A percentile compares a stretch with the other conserved stretches of the same genome.
phyloP scores from a whole-genome alignment of 345 rosid genomes.

The Excoecaria cochinchinensis region DNA sequence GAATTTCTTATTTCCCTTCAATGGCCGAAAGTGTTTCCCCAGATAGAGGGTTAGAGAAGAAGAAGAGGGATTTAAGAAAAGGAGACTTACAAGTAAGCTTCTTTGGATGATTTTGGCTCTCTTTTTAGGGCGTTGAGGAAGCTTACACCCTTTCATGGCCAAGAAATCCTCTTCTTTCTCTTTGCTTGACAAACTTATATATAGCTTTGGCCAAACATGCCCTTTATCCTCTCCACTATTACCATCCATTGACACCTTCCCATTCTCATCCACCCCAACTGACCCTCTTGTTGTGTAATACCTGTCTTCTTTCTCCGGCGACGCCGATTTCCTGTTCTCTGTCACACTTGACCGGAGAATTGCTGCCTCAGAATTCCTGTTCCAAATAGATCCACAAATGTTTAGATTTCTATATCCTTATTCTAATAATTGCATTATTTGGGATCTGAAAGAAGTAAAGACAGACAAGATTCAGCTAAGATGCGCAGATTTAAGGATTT shows the following conservation, averaged over 20 bases:
- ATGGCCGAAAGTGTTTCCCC: no score
- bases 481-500: not conserved
- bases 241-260: constrained; percentile 38
- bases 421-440: not conserved
- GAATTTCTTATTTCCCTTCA: no score
- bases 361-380: constrained; percentile 57
- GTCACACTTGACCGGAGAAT: constrained; percentile 30
- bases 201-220: constrained; percentile 62
- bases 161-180: constrained; percentile 76
- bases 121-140: constrained; percentile 73
- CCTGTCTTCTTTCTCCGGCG: constrained; percentile 64
- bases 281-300: constrained; percentile 63
- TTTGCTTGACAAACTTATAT: constrained; percentile 57
- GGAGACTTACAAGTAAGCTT: constrained; percentile 56
- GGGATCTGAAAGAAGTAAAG: constrained; percentile 6
- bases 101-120: constrained; percentile 68
- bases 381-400: constrained; percentile 9
- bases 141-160: constrained; percentile 83
- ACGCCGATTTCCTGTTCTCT: constrained; percentile 42
- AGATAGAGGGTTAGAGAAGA: not conserved
- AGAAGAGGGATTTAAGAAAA: not conserved
- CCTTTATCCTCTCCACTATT: constrained; percentile 47
- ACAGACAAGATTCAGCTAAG: no score
- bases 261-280: constrained; percentile 44
- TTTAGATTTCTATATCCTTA: not conserved